Percentiles rank a stretch among this genome's conserved stretches.
Conservation (phyloP, 768 basidiomycete genomes). For the Amanita thiersii region DNA sequence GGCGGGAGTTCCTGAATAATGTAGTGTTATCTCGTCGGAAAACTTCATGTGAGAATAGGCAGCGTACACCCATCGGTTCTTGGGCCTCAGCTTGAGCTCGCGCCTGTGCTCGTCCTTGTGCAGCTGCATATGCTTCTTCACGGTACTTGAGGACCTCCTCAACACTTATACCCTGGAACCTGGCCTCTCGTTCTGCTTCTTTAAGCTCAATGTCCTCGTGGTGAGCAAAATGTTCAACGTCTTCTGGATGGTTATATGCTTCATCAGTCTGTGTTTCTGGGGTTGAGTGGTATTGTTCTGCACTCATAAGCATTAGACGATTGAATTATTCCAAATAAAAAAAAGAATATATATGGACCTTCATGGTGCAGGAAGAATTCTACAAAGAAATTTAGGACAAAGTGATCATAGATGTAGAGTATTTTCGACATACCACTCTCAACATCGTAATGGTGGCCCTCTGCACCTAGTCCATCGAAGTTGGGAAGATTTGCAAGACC, state of each 20-base stretch:
- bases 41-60: too few relatives aligned
- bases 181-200: constrained; percentile 80
- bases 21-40: too few relatives aligned
- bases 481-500: constrained; percentile 75
- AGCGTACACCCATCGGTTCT: constrained; percentile 2
- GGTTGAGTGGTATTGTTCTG: constrained; percentile 89
- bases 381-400: constrained; percentile 16
- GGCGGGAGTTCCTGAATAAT: constrained; percentile 17
- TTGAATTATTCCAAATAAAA: background rate
- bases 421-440: constrained; percentile 64
- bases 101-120: constrained; percentile 12
- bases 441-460: constrained; percentile 90
- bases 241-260: constrained; percentile 90
- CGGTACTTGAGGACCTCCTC: constrained; percentile 59
- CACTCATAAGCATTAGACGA: background rate
- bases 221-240: constrained; percentile 84
- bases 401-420: background rate
- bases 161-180: constrained; percentile 74
- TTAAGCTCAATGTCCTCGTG: constrained; percentile 80
- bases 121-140: constrained; percentile 26
- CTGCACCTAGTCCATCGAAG: constrained; percentile 77
- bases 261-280: constrained; percentile 98
- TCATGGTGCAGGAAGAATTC: constrained; percentile 98
- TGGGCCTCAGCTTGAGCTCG: constrained; percentile 11
- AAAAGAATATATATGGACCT: constrained; percentile 37